Evolutionary conservation across 2,329 filamentous ascomycete species (phyloP).

Genomic region (Trichoderma gracile): DNA sequence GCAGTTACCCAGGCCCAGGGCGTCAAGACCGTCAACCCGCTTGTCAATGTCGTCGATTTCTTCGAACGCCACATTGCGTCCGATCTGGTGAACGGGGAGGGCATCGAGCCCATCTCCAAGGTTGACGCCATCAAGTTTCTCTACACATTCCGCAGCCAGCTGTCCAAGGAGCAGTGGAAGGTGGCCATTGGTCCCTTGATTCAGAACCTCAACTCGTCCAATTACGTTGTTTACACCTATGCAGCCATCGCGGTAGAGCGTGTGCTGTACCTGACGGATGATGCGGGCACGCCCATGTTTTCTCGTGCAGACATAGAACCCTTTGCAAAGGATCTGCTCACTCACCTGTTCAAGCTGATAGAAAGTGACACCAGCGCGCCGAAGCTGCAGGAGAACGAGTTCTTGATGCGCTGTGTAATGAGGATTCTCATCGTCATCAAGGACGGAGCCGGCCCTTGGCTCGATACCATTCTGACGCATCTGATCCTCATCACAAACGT

Average conservation of each 20-base stretch:
- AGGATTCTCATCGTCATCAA: constrained; percentile 91
- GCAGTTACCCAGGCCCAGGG: constrained; percentile 83
- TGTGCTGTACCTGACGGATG: constrained; percentile 79
- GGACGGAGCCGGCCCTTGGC: constrained; percentile 72
- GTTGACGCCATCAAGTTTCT: constrained; percentile 98
- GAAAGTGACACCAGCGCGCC: constrained; percentile 80
- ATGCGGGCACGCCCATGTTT: constrained; percentile 75
- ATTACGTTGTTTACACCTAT: constrained; percentile 98
- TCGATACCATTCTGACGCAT: constrained; percentile 78
- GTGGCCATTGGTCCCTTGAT: constrained; percentile 86
- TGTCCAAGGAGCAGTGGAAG: constrained; percentile 90
- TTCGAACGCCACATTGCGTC: constrained; percentile 89
- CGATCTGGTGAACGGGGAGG: constrained; percentile 73
- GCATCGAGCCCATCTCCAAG: constrained; percentile 81
- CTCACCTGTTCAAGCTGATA: constrained; percentile 88
- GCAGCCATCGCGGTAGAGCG: constrained; percentile 96
- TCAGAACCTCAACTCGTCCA: constrained; percentile 82
- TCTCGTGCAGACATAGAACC: constrained; percentile 75
- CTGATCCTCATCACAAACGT: constrained; percentile 87
- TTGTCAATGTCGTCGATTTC: constrained; percentile 88
- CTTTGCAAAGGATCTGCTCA: constrained; percentile 80
- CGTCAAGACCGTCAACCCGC: constrained; percentile 84
- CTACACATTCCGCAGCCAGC: constrained; percentile 92
- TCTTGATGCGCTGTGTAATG: constrained; percentile 98
- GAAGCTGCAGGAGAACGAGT: constrained; percentile 98